Evolutionary conservation across 352 stramenopile genomes (phyloP).

Genomic region (Phytophthora ohioensis): DNA sequence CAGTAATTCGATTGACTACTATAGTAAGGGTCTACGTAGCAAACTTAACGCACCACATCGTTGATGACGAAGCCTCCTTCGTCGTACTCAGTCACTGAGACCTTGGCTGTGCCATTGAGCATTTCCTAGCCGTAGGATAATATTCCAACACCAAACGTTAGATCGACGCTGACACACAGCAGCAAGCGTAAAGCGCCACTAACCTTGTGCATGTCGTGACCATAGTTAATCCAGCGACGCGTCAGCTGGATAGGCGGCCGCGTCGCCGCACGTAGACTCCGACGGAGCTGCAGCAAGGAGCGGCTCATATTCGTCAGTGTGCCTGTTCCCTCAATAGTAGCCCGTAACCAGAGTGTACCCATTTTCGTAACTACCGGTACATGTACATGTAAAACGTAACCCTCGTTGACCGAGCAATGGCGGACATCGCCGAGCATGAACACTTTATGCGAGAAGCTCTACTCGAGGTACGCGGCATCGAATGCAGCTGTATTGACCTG

Average conservation of each 20-base stretch:
- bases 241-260: conserved; percentile 27
- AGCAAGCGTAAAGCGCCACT: background rate
- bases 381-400: conserved; percentile 7
- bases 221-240: conserved; percentile 79
- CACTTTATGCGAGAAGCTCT: conserved; percentile 82
- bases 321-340: conserved; percentile 3
- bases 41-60: conserved; percentile 55
- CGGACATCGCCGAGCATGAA: conserved; percentile 46
- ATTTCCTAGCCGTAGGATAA: conserved; percentile 68
- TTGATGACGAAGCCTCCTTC: conserved; percentile 89
- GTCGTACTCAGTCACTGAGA: conserved; percentile 87
- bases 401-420: conserved; percentile 13
- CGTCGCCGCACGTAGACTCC: conserved; percentile 25
- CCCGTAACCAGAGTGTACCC: conserved; percentile 2
- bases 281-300: conserved; percentile 41
- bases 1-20: background rate
- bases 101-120: conserved; percentile 79
- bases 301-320: conserved; percentile 32
- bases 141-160: background rate
- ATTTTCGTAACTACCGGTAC: conserved; percentile 16
- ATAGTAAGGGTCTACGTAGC: background rate
- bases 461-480: conserved; percentile 50
- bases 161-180: background rate
- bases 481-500: background rate
- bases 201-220: conserved; percentile 86